phyloP scores from a whole-genome alignment of 805 yeast species.

The Metschnikowia gelsemii region DNA sequence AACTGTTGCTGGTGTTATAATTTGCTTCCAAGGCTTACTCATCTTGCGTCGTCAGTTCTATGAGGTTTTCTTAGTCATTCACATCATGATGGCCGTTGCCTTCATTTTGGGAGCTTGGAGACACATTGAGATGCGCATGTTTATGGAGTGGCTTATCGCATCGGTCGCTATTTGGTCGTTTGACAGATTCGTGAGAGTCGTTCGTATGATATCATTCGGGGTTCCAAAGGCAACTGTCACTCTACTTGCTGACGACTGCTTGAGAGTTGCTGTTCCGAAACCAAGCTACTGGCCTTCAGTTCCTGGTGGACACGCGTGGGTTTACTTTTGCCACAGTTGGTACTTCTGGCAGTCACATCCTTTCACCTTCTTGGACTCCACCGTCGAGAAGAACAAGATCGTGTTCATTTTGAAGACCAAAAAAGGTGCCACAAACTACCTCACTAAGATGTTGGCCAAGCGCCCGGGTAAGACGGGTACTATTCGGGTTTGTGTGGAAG shows the following conservation, averaged over 20 bases:
- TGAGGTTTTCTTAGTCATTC: constrained; percentile 20
- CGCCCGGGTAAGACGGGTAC: constrained; percentile 30
- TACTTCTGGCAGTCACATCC: constrained; percentile 48
- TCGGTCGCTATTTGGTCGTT: constrained; percentile 32
- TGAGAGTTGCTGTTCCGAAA: constrained; percentile 35
- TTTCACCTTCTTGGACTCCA: constrained; percentile 33
- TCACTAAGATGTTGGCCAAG: constrained; percentile 28
- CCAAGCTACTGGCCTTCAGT: constrained; percentile 37
- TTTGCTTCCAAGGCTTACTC: constrained; percentile 21
- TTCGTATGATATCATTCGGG: constrained; percentile 34
- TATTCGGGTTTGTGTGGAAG: constrained; percentile 50
- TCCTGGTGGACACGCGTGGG: constrained; percentile 44
- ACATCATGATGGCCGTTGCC: constrained; percentile 18
- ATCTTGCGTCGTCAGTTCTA: constrained; percentile 18
- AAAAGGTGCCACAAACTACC: constrained; percentile 37
- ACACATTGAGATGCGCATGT: constrained; percentile 15
- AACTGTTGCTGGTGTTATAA: constrained; percentile 14
- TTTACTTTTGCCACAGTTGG: constrained; percentile 33
- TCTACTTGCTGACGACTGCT: constrained; percentile 37
- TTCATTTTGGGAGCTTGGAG: constrained; percentile 20
- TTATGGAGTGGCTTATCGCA: constrained; percentile 17
- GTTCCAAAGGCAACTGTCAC: constrained; percentile 32
- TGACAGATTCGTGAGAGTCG: constrained; percentile 33
- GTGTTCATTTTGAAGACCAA: constrained; percentile 38
- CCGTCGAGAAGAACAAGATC: constrained; percentile 22